Evolutionary conservation across 208 protist genomes (phyloP), one percentile per base, ranked within the genome.

Genomic region (Acanthamoeba triangularis): DNA sequence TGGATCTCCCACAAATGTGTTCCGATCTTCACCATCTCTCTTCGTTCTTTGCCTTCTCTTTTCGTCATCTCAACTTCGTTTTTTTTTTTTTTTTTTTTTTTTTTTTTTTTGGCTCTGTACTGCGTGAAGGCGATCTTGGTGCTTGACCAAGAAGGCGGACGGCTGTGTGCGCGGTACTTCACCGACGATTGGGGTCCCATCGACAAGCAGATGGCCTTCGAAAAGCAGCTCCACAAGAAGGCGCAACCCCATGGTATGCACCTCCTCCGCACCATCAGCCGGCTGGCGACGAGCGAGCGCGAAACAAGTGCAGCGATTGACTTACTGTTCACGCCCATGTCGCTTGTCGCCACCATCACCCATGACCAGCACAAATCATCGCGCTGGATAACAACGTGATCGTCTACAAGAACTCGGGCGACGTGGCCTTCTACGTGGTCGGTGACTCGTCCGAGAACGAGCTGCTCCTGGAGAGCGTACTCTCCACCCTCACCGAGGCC

Each of bases 361-460:
- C 49, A 11, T 18, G n/a, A n/a, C n/a, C n/a, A 95, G 92, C 54
- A 0, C 41, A 95, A 74, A 92, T 95, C 80, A 37, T 95, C n/a
- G 37, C 61, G 47, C 37, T 95, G 16, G 94, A 95, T 11, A 93
- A 72, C 94, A 41, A 80, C 54, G 37, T 95, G 28, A 54, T 72
- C 23, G 44, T 95, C 18, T 95, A 95, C 94, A 91, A 95, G 78
- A 88, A 65, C 44, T 52, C 37, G n/a, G 94, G 80, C 47, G 94
- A 95, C 82, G 61, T 76, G 3, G 35, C 11, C 94, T 84, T 95
- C 59, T 95, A 93, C 54, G 80, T 95, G 11, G n/a, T 93, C n/a
- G 94, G 94, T 11, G 37, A 44, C 56, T 35, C 54, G n/a, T 0
- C 0, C 41, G 94, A 95, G 78, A 95, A 95, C 84, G 94, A 95